Conservation (phyloP, 2,329 filamentous ascomycete genomes). For the Phialophora chinensis region DNA sequence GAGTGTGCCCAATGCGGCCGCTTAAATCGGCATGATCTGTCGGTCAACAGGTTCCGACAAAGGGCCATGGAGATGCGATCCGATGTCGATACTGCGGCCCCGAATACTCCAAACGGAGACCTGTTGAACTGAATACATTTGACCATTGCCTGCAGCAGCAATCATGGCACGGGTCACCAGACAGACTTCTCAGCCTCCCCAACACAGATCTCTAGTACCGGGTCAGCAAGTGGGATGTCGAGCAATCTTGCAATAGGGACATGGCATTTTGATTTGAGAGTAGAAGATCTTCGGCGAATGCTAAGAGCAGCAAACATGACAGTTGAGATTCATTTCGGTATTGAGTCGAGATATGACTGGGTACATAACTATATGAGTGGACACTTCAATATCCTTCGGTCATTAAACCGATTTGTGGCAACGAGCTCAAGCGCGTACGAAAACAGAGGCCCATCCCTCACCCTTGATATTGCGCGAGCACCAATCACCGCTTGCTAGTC, state of each 20-base stretch:
- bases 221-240: too few relatives aligned
- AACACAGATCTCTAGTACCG: neutral
- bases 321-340: neutral
- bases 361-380: constrained; percentile 20
- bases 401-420: constrained; percentile 10
- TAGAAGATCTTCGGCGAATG: neutral
- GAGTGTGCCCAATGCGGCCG: neutral
- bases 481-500: constrained; percentile 25
- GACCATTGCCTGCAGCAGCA: neutral
- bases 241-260: neutral
- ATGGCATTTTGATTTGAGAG: neutral
- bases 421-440: constrained; percentile 35
- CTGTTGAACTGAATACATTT: neutral
- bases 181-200: neutral
- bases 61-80: neutral
- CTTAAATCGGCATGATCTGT: neutral
- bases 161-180: neutral
- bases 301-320: neutral
- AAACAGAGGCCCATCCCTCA: constrained; percentile 4
- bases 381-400: constrained; percentile 11
- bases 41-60: neutral
- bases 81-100: neutral
- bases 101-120: neutral
- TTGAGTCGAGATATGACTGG: constrained; percentile 15
- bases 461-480: constrained; percentile 27